A percentile compares a stretch with the other conserved stretches of the same genome.
phyloP scores from a whole-genome alignment of 2,329 filamentous ascomycete species.

The Coniochaeta sp. region DNA sequence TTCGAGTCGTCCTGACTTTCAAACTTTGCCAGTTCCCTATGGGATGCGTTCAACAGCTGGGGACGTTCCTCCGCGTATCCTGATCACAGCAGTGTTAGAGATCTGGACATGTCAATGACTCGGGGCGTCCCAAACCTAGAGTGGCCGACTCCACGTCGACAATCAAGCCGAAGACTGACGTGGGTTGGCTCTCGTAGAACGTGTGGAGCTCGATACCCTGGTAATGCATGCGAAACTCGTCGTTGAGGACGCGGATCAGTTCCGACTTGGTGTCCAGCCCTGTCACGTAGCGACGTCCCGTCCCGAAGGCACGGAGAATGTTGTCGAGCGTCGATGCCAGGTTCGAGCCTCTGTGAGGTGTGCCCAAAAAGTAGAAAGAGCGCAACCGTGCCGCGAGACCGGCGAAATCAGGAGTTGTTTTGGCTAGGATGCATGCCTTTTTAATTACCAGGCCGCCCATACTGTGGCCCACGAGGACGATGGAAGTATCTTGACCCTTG shows the following conservation, averaged over 20 bases:
- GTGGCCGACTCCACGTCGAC: not conserved
- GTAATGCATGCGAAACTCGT: not conserved
- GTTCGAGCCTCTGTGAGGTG: not conserved
- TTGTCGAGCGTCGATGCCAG: not conserved
- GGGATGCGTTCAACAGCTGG: not conserved
- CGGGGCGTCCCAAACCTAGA: not conserved
- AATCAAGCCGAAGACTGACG: not conserved
- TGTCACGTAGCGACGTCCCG: not conserved
- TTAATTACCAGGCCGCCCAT: conserved; percentile 31
- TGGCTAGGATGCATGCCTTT: conserved; percentile 23
- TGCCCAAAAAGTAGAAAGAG: not conserved
- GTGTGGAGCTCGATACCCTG: not conserved
- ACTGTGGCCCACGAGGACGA: conserved; percentile 28
- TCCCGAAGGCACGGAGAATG: not conserved
- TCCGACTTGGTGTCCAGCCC: not conserved
- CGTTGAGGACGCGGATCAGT: not conserved
- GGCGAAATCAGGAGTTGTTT: not conserved
- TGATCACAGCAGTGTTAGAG: not conserved
- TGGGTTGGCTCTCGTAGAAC: not conserved
- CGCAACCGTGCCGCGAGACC: not conserved
- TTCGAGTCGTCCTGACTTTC: not conserved
- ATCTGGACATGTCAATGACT: not conserved
- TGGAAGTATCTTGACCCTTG: conserved; percentile 3
- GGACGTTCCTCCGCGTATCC: not conserved
- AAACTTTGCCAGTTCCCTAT: not conserved